Base-by-base conservation (phyloP, 305 asterid species). In the Fraxinus baroniana region DNA sequence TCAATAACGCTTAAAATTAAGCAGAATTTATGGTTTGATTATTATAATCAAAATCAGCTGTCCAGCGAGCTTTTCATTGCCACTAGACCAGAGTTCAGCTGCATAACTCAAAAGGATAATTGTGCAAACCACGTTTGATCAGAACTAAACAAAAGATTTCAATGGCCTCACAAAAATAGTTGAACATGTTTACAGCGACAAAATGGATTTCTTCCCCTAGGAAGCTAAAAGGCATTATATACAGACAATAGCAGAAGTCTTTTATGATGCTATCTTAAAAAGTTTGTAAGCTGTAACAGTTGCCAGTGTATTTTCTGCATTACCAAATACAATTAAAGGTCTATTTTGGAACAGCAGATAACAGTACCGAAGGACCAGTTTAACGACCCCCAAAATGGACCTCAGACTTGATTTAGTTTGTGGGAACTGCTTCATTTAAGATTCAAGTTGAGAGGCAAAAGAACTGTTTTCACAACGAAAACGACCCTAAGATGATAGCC, bases 361-460 rank as follows among this genome's bases (percentile, higher is more conserved):
- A 28, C 60, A 49, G 64, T 20, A 71, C 12, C 2, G 68, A 71
- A 17, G 41, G 64, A 33, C 36, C 41, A 36, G 13, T 28, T 39
- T 44, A 18, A 80, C 80, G 73, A 66, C n/a, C 81, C 36, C 22
- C 78, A 26, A 66, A 74, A 70, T 26, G 28, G 28, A 26, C 22
- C 71, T 22, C n/a, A 49, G 18, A 49, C 49, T 60, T 75, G 9
- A 82, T 79, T 37, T 5, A n/a, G 64, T 57, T 76, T 18, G 82
- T 10, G 36, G 77, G 26, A 9, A 49, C 13, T 15, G 37, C 18
- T 37, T 15, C 64, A 66, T 30, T 44, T 30, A 73, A 39, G 72
- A 76, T 60, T 79, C 79, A 44, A 49, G 46, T 66, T 37, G 8
- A 79, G 71, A 84, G 62, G 82, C 72, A 82, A 70, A 77, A 41